Evolutionary conservation across 257 asterid genomes (phyloP), one percentile per base, ranked within the genome.

Genomic region (Forsythia suspensa): DNA sequence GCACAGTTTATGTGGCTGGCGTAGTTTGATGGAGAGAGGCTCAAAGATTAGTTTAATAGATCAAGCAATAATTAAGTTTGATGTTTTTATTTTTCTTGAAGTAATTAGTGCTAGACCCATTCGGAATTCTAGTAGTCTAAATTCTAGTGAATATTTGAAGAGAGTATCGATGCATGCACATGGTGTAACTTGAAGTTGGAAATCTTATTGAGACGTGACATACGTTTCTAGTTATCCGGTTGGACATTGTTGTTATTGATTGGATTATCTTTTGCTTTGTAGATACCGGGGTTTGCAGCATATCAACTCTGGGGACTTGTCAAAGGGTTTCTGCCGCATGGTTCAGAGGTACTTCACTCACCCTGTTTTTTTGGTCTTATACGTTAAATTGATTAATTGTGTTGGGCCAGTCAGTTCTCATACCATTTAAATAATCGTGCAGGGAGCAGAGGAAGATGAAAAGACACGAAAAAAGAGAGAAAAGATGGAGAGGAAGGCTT

Each of bases 361-460:
- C 70, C 36, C 18, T 20, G 10, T 20, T 38, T 38, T 65, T 12
- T 46, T n/a, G 8, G n/a, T 68, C 68, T 34, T 63, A 29, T 21
- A 3, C 63, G 39, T 59, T 52, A 51, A 12, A 52, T 40, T 63
- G 57, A 21, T 3, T 57, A 24, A 34, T 36, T 76, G 4, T 67
- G 59, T 20, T 37, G 43, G 11, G 75, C 20, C 55, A 36, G 24
- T 61, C 29, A 42, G 51, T 82, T 75, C 75, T 74, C 46, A 70
- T 21, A 7, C 73, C 52, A 13, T 80, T 44, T 72, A 57, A 29
- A 80, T 16, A 34, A 73, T 68, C 76, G 70, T 74, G 77, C 89
- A 92, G 97, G 97, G 87, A n/a, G 90, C 24, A 1, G 99, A 92
- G 74, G 99, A 93, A 81, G 99, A 93, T 78, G 99, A 95, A 44